Base-by-base conservation (phyloP, 2,329 filamentous ascomycete genomes). In the Alternaria arbusti region DNA sequence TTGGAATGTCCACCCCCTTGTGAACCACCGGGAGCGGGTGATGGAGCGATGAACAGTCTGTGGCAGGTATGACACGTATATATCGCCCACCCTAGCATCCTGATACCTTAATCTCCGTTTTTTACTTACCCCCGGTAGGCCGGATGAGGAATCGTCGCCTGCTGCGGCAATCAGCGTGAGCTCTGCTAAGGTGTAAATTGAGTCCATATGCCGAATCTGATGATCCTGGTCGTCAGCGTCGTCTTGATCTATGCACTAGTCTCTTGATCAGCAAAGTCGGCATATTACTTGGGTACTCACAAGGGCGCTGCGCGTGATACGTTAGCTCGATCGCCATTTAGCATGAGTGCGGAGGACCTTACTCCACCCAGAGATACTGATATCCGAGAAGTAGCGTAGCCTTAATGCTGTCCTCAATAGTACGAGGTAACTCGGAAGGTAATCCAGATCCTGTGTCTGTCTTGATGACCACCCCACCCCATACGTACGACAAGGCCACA, bases 181-280 rank as follows among this genome's bases (percentile, higher is more conserved):
- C 9, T 11, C 36, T 17, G 36, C 36, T 3, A 3, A 3, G 9
- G 3, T 40, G 36, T 40, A 40, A 3, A 40, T 40, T 0, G 3
- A 17, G 11, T 40, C 36, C 36, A 40, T 40, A 1, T 40, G 36
- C 6, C 1, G 36, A 1, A 40, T 40, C 0, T 40, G 36, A 6
- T 0, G 3, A 11, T 3, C 8, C n/a, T 17, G 10, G 8, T 40
- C 36, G 0, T 1, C n/a, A 1, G 8, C 36, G 1, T 40, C 5
- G 3, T 40, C 5, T 3, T 40, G 36, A 0, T 40, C 8, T 40
- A 40, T 40, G 1, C 36, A 40, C 32, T 40, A 1, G 3, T 3
- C 15, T 40, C 15, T 40, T 6, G 15, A 2, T 40, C 11, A 40
- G n/a, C 8, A 3, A 3, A 0, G n/a, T 40, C 2, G 2, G 6